Evolutionary conservation across 176 grass and related monocot genomes (phyloP), one percentile per base, ranked within the genome.

Genomic region (Bolboschoenus planiculmis): DNA sequence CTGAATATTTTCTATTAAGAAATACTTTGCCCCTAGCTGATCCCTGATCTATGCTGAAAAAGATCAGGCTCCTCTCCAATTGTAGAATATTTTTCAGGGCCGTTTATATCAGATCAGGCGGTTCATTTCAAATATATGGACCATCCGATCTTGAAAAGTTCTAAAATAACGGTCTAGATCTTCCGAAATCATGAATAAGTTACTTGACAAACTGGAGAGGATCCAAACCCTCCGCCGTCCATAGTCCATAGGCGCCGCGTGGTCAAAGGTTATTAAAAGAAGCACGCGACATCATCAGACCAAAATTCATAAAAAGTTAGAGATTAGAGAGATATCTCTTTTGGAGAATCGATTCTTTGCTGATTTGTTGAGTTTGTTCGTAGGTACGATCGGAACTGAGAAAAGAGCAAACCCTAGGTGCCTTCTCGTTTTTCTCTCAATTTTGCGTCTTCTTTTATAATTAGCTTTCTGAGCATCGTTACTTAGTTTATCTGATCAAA

Each of bases 321-420:
- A n/a, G n/a, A n/a, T 42, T 20, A 10, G 30, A 80, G 11, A 44
- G 21, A 58, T 1, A 59, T 29, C 24, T 59, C 33, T 13, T 56
- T 26, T 29, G 24, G 57, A 21, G 37, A 63, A 64, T 82, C 21
- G 36, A 44, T 82, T 55, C 56, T 80, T 31, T 80, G 18, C 10
- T 80, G 16, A 51, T n/a, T 6, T 27, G 40, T 53, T 33, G 16
- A 39, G 51, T 56, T 57, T 13, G 27, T 30, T 7, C n/a, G n/a
- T 23, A 50, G 31, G n/a, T n/a, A 77, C 72, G 42, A 48, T 5
- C 70, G 3, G 24, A 57, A 79, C 51, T 57, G 30, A 10, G 37
- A 78, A 13, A 24, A 47, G 15, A 47, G 18, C 56, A 82, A 82
- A 65, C 80, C 58, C 80, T 82, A 82, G 80, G 80, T 82, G 59